phyloP scores from a whole-genome alignment of 495 filamentous ascomycete genomes.

The Staphylotrichum tortipilum region DNA sequence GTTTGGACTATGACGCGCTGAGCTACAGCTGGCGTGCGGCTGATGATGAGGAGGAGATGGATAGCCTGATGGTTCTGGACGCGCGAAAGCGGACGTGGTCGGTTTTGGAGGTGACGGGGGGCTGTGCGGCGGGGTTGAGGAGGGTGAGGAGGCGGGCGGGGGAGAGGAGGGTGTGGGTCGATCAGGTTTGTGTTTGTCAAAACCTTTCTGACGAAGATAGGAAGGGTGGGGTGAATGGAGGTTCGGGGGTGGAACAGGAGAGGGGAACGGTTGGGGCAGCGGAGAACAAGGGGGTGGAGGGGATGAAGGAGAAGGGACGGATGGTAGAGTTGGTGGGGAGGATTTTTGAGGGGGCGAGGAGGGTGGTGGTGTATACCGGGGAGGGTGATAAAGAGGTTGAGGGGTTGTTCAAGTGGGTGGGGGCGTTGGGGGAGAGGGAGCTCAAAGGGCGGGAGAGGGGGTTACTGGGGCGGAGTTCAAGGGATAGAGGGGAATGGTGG shows the following conservation, averaged over 20 bases:
- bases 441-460: background rate
- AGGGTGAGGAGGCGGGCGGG: background rate
- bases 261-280: too few species aligned
- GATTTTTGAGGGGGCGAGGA: background rate
- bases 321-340: background rate
- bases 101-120: background rate
- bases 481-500: background rate
- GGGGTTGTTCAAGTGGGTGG: conserved; percentile 13
- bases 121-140: background rate
- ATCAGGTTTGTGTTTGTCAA: background rate
- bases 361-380: background rate
- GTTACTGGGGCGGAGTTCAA: background rate
- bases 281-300: too few species aligned
- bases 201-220: too few species aligned
- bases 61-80: background rate
- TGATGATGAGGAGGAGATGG: background rate
- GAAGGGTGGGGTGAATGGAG: too few species aligned
- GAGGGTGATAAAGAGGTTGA: conserved; percentile 6
- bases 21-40: conserved; percentile 9
- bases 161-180: background rate
- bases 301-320: background rate
- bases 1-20: conserved; percentile 13
- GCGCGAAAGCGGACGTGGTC: background rate
- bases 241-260: too few species aligned
- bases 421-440: conserved; percentile 5